Percentiles rank a stretch among this genome's conserved stretches.
Conservation (phyloP, 495 filamentous ascomycete species). For the Trichoderma orchidacearum region DNA sequence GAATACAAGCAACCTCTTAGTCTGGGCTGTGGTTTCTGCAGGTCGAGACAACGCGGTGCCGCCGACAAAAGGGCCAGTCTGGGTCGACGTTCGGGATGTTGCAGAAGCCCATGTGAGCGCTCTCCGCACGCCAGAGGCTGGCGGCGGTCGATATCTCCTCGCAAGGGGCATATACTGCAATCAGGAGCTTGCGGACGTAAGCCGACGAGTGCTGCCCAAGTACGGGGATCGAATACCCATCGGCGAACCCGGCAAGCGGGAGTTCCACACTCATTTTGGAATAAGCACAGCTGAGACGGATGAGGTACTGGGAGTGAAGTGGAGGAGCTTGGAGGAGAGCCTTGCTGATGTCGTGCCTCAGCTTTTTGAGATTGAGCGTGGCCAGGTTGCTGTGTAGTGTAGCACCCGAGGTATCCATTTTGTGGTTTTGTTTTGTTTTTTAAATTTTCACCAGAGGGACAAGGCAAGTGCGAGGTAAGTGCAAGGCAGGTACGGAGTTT, state of each 20-base stretch:
- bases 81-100: slow-evolving; percentile 36
- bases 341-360: slow-evolving; percentile 15
- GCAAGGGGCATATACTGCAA: slow-evolving; percentile 30
- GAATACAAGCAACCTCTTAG: slow-evolving; percentile 34
- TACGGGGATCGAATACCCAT: slow-evolving; percentile 13
- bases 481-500: no score
- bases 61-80: slow-evolving; percentile 23
- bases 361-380: background rate
- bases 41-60: slow-evolving; percentile 16
- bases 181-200: slow-evolving; percentile 18
- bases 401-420: no score
- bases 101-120: slow-evolving; percentile 26
- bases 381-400: background rate
- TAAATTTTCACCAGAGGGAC: no score
- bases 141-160: slow-evolving; percentile 28
- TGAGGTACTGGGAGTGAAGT: slow-evolving; percentile 23
- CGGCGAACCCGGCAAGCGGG: slow-evolving; percentile 15
- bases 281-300: slow-evolving; percentile 22
- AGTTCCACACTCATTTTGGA: slow-evolving; percentile 19
- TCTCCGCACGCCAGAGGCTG: slow-evolving; percentile 21
- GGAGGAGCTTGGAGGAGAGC: slow-evolving; percentile 19
- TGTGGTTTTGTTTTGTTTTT: no score
- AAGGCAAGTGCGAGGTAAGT: no score
- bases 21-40: slow-evolving; percentile 20
- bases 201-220: slow-evolving; percentile 11